Conservation (phyloP, 768 basidiomycete species). For the Termitomyces sp. region DNA sequence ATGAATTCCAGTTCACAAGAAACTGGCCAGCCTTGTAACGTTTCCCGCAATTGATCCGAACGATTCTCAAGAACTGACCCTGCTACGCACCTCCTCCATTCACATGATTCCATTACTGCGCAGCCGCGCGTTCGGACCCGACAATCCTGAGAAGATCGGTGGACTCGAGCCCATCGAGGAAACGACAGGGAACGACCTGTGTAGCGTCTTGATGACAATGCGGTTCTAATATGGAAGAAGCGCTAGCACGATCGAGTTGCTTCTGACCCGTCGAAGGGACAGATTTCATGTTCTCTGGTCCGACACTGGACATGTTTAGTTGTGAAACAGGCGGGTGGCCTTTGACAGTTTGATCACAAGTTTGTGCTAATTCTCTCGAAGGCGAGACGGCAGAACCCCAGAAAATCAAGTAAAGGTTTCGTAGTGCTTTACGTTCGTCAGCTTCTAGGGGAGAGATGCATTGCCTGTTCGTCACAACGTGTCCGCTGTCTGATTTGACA, state of each 20-base stretch:
- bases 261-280: neutral
- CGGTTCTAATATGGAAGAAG: neutral
- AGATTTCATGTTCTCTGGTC: neutral
- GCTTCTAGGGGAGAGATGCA: neutral
- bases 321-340: neutral
- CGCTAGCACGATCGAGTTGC: neutral
- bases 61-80: neutral
- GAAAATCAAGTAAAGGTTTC: neutral
- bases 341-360: neutral
- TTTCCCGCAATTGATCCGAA: neutral
- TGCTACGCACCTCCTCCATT: neutral
- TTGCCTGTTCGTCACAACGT: neutral
- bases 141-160: neutral
- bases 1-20: neutral
- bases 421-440: neutral
- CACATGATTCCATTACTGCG: neutral
- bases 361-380: neutral
- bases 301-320: neutral
- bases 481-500: neutral
- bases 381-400: neutral
- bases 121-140: neutral
- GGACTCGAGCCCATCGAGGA: neutral
- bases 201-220: neutral
- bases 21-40: neutral
- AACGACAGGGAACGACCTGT: neutral